Base-by-base conservation (phyloP, 257 asterid genomes). In the Salvia splendens region DNA sequence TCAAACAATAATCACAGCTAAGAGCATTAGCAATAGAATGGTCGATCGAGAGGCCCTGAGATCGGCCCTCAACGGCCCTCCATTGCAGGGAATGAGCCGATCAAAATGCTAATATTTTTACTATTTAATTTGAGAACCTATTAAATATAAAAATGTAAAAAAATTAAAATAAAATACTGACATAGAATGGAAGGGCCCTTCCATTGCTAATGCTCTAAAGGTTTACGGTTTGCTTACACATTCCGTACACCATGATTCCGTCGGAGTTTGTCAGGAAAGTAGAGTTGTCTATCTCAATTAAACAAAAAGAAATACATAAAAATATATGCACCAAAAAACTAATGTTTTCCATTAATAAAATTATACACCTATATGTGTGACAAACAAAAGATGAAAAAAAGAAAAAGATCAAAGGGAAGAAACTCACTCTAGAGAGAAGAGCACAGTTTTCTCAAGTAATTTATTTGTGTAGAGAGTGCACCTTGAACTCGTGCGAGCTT, bases 401-500 rank as follows among this genome's bases (percentile, higher is more conserved):
- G 0, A 33, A 5, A 8, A 52, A 33, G 36, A 69, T 45, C 47
- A 12, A 66, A 41, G 20, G 42, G 35, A 51, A 10, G 70, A 54
- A 41, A 28, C 59, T 63, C 59, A 15, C 50, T 64, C 73, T 43
- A 72, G 46, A 17, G 80, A 62, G 80, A 42, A 15, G 80, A 62
- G 80, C 99, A 93, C 54, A 90, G 74, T 73, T 76, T 81, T 73
- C 85, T 81, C 89, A 86, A 71, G 81, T 84, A 75, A 41, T 71
- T 70, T 69, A 73, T 53, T 75, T 93, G 99, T n/a, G 92, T 70
- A 65, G 96, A 86, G 40, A 88, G 85, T 47, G 84, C 90, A 15
- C 99, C 99, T 60, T 94, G 99, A 72, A 91, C 54, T 75, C 82
- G 83, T 2, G 98, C 96, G 42, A 94, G 87, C 73, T 70, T 78